These are phyloP conservation scores for Phytophthora pisi DNA, from an alignment of 352 stramenopile genomes.

Conservation along the genomic window DNA sequence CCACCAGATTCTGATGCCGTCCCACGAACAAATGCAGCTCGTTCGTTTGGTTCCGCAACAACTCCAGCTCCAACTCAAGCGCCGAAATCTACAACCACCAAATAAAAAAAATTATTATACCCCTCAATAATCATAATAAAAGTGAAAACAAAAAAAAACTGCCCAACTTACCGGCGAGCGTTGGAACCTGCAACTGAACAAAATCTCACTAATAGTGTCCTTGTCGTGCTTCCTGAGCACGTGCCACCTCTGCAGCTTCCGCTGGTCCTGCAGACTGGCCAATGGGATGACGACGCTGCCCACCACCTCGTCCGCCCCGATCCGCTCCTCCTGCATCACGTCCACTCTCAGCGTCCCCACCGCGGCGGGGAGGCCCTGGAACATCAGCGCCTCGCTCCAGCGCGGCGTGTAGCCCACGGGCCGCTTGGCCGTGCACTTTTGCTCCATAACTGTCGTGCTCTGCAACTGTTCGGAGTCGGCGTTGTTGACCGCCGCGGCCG, in stretches of 20 bases:
- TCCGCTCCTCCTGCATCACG: slow-evolving; percentile 67
- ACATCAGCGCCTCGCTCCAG: slow-evolving; percentile 56
- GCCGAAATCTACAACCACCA: slow-evolving; percentile 47
- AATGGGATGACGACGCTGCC: slow-evolving; percentile 49
- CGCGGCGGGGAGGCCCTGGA: slow-evolving; percentile 50
- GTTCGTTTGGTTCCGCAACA: slow-evolving; percentile 66
- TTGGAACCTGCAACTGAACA: slow-evolving; percentile 55
- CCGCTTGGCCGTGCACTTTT: slow-evolving; percentile 47
- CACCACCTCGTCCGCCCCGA: slow-evolving; percentile 51
- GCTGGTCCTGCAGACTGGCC: slow-evolving; percentile 54
- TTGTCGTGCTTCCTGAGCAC: slow-evolving; percentile 44
- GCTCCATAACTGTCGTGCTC: slow-evolving; percentile 33
- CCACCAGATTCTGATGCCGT: slow-evolving; percentile 47
- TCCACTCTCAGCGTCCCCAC: slow-evolving; percentile 51
- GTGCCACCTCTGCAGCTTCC: slow-evolving; percentile 53
- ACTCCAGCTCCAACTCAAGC: slow-evolving; percentile 54
- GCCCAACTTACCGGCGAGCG: slow-evolving; percentile 44
- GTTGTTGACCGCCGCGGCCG: slow-evolving; percentile 5
- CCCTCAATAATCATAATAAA: neutral
- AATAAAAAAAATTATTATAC: neutral
- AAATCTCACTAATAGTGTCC: slow-evolving; percentile 36
- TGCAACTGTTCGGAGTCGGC: slow-evolving; percentile 10
- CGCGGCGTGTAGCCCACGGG: slow-evolving; percentile 27
- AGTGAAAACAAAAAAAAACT: neutral
- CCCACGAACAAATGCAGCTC: slow-evolving; percentile 63